phyloP scores from a whole-genome alignment of 2,329 filamentous ascomycete species.

The Botrytis sinoallii region DNA sequence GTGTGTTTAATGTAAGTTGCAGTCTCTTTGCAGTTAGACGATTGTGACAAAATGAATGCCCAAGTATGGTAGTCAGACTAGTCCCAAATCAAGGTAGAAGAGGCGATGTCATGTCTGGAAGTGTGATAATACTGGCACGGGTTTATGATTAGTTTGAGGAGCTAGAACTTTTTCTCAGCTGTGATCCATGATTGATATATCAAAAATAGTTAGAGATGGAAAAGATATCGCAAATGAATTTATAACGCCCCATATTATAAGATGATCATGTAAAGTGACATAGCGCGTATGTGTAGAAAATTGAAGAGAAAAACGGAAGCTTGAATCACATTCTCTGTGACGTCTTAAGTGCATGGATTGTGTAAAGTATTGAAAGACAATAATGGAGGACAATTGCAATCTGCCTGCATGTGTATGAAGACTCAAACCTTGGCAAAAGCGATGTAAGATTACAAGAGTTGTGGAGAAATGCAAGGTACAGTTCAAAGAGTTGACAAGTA shows the following conservation, averaged over 20 bases:
- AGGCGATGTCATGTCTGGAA: neutral
- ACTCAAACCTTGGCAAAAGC: neutral
- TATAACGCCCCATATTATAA: neutral
- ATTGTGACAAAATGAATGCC: neutral
- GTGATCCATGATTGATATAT: neutral
- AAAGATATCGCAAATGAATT: neutral
- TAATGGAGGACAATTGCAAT: neutral
- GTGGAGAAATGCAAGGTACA: conserved; percentile 8
- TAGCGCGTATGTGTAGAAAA: neutral
- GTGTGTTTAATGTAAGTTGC: neutral
- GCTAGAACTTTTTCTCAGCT: neutral
- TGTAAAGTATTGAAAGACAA: neutral
- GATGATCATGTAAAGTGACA: neutral
- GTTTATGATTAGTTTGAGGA: neutral
- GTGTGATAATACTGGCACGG: neutral
- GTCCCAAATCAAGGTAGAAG: neutral
- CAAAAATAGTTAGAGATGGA: neutral
- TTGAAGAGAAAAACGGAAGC: neutral
- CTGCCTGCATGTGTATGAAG: neutral
- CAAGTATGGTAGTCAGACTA: neutral
- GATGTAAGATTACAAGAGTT: neutral
- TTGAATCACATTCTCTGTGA: neutral
- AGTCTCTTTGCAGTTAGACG: neutral
- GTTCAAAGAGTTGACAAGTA: neutral
- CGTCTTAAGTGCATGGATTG: neutral